Conservation (phyloP, 257 asterid species). For the Misopates orontium region DNA sequence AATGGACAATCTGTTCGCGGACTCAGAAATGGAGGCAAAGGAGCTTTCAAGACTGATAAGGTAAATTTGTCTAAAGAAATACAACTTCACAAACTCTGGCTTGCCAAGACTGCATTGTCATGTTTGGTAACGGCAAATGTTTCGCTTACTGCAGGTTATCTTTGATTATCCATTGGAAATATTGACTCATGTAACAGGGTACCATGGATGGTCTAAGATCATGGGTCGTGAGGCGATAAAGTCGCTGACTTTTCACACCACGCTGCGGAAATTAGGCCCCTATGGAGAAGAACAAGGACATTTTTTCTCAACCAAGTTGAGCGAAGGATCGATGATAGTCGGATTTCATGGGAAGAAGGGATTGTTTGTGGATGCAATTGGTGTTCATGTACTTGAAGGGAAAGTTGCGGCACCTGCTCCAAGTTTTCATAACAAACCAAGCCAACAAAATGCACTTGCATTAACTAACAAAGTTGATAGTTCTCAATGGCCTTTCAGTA, state of each 20-base stretch:
- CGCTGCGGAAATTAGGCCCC: conserved; percentile 66
- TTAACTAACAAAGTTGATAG: conserved; percentile 27
- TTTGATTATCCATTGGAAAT: conserved; percentile 72
- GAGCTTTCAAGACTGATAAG: conserved; percentile 60
- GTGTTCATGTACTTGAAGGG: conserved; percentile 63
- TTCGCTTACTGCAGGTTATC: conserved; percentile 43
- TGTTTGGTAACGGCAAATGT: neutral
- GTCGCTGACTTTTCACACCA: conserved; percentile 77
- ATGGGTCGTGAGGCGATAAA: conserved; percentile 75
- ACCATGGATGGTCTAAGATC: conserved; percentile 59
- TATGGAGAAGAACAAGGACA: conserved; percentile 77
- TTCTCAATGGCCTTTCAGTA: conserved; percentile 45
- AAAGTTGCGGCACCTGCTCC: conserved; percentile 26
- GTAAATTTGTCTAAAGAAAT: conserved; percentile 30
- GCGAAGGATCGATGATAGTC: conserved; percentile 53
- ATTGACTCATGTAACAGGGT: conserved; percentile 73
- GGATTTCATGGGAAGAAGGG: conserved; percentile 87
- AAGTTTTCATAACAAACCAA: conserved; percentile 21
- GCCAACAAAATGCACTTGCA: conserved; percentile 29
- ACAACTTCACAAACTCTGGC: too few relatives aligned
- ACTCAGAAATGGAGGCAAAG: conserved; percentile 72
- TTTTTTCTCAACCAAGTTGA: conserved; percentile 54
- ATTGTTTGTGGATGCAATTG: conserved; percentile 68
- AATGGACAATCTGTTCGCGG: conserved; percentile 70
- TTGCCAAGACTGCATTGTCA: too few relatives aligned